A percentile compares a stretch with the other conserved stretches of the same genome.
Conservation (phyloP, 805 yeast species). For the Grigorovia jiainica region DNA sequence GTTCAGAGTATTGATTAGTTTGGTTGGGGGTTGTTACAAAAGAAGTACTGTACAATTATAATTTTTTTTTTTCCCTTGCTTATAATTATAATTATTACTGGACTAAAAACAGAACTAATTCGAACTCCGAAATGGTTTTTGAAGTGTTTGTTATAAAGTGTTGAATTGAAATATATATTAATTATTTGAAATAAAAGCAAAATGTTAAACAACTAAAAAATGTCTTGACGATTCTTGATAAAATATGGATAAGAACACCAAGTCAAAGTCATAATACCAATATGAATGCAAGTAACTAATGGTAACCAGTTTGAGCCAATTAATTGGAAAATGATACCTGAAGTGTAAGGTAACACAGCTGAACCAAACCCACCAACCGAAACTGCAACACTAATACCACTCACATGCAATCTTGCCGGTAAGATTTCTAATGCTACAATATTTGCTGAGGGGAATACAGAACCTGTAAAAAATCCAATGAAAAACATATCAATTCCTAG, state of each 20-base stretch:
- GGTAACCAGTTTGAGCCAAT: slow-evolving; percentile 26
- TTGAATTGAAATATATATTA: too few species aligned
- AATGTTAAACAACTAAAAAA: too few species aligned
- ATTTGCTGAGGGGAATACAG: slow-evolving; percentile 64
- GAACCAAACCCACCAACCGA: slow-evolving; percentile 80
- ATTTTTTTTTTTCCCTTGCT: too few species aligned
- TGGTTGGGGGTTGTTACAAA: too few species aligned
- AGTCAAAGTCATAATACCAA: slow-evolving; percentile 13
- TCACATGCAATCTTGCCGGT: slow-evolving; percentile 50
- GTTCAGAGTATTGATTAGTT: too few species aligned
- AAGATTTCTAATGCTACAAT: slow-evolving; percentile 52
- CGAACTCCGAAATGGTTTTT: too few species aligned
- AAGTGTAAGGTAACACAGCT: slow-evolving; percentile 57
- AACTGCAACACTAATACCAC: slow-evolving; percentile 65
- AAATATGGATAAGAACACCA: slow-evolving; percentile 25
- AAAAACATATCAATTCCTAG: slow-evolving; percentile 29
- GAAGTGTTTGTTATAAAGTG: too few species aligned
- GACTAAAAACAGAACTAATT: too few species aligned
- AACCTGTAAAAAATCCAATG: slow-evolving; percentile 57
- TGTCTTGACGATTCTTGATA: slow-evolving; percentile 6
- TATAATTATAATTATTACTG: too few species aligned
- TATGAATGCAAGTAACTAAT: slow-evolving; percentile 17
- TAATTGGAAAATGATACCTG: slow-evolving; percentile 36
- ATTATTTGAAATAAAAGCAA: too few species aligned
- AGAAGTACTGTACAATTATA: too few species aligned